Evolutionary conservation across 345 rosid species (phyloP).

Genomic region (Streptanthus diversifolius): DNA sequence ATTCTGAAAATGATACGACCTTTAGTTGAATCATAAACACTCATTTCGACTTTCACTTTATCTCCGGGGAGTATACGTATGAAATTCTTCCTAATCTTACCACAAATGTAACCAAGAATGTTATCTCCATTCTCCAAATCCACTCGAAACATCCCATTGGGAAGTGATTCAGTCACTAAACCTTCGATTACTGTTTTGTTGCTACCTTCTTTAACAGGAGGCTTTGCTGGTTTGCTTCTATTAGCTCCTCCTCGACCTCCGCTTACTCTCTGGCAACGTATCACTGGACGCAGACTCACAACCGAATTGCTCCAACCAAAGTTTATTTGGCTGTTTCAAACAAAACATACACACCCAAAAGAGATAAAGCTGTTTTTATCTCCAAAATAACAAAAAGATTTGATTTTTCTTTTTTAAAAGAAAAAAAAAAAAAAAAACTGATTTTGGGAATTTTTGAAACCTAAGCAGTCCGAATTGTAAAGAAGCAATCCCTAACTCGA

Average conservation of each 20-base stretch:
- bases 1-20: slow-evolving; percentile 69
- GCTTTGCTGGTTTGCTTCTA: slow-evolving; percentile 34
- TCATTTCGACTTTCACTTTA: slow-evolving; percentile 77
- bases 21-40: slow-evolving; percentile 74
- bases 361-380: not conserved
- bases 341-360: not conserved
- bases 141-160: slow-evolving; percentile 66
- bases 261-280: slow-evolving; percentile 36
- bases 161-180: slow-evolving; percentile 41
- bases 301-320: slow-evolving; percentile 10
- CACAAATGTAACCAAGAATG: slow-evolving; percentile 84
- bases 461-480: not conserved
- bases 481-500: not conserved
- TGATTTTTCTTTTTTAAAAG: not conserved
- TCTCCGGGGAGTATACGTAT: slow-evolving; percentile 85
- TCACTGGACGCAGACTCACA: slow-evolving; percentile 13
- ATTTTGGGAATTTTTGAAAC: too few relatives aligned
- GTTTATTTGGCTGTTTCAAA: slow-evolving; percentile 27
- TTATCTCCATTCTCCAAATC: slow-evolving; percentile 51
- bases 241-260: slow-evolving; percentile 36
- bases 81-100: slow-evolving; percentile 83
- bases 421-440: too few relatives aligned
- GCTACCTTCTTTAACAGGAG: slow-evolving; percentile 35
- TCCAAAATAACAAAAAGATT: not conserved
- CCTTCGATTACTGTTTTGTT: slow-evolving; percentile 45